phyloP scores from a whole-genome alignment of 2,329 filamentous ascomycete species.

The Cercospora brassicicola region DNA sequence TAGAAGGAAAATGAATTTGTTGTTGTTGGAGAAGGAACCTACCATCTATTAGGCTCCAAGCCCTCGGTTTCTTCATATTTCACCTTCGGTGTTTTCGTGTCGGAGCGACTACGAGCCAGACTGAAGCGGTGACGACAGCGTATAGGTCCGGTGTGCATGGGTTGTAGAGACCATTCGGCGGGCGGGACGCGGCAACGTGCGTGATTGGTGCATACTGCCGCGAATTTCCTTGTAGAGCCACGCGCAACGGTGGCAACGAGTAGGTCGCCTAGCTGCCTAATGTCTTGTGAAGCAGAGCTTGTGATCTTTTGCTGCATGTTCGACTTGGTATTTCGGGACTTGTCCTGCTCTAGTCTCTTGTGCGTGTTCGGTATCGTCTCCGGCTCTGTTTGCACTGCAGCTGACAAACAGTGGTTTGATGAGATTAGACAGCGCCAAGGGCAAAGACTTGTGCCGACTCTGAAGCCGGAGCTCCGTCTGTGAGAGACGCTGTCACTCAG shows the following conservation, averaged over 20 bases:
- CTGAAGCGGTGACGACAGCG: neutral
- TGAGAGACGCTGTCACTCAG: neutral
- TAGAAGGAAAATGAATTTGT: neutral
- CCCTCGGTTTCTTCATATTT: constrained; percentile 2
- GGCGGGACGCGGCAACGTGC: neutral
- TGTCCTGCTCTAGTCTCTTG: neutral
- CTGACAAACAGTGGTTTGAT: neutral
- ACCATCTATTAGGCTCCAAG: neutral
- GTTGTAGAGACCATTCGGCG: neutral
- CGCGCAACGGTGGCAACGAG: neutral
- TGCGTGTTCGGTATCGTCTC: neutral
- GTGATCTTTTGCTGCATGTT: neutral
- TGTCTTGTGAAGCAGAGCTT: neutral
- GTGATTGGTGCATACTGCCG: neutral
- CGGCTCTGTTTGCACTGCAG: neutral
- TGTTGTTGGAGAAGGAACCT: neutral
- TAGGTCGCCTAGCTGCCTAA: neutral
- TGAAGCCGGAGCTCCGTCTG: neutral
- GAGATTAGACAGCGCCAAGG: neutral
- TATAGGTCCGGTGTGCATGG: neutral
- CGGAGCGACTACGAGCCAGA: neutral
- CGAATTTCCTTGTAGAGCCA: neutral
- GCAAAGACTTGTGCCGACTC: neutral
- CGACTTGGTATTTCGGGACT: neutral
- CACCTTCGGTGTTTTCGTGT: constrained; percentile 1